phyloP scores from a whole-genome alignment of 352 stramenopile species.

The Paralagenidium karlingii region DNA sequence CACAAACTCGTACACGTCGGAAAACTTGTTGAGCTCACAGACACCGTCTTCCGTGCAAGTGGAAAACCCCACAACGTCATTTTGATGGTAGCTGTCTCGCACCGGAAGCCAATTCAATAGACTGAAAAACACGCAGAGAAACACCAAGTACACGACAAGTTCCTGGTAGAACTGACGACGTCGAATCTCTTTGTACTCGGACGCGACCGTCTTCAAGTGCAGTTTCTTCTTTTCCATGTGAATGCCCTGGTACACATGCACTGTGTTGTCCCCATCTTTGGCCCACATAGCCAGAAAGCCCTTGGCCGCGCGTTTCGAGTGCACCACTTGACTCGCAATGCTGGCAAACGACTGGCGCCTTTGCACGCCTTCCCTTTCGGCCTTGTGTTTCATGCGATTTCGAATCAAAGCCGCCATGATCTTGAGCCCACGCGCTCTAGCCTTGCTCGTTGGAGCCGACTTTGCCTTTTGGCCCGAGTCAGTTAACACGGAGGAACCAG shows the following conservation, averaged over 20 bases:
- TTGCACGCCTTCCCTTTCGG: too few relatives aligned
- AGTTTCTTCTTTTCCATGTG: constrained; percentile 88
- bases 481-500: too few relatives aligned
- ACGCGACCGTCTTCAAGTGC: constrained; percentile 48
- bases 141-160: constrained; percentile 72
- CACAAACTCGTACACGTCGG: constrained; percentile 71
- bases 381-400: too few relatives aligned
- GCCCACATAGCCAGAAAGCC: constrained; percentile 73
- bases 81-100: constrained; percentile 74
- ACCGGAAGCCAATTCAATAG: constrained; percentile 67
- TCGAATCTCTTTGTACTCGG: constrained; percentile 83
- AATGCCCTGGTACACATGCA: constrained; percentile 68
- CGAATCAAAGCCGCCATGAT: too few relatives aligned
- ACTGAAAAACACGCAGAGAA: constrained; percentile 66
- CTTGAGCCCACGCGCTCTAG: too few relatives aligned
- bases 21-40: constrained; percentile 64
- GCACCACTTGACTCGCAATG: constrained; percentile 64
- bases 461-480: too few relatives aligned
- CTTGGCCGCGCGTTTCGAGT: constrained; percentile 43
- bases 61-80: constrained; percentile 61
- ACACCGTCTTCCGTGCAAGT: constrained; percentile 72
- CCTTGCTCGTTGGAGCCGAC: too few relatives aligned
- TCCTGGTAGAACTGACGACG: constrained; percentile 82
- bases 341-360: too few relatives aligned
- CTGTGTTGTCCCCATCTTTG: constrained; percentile 20